Conservation (phyloP, 495 filamentous ascomycete genomes). For the Cudoniella acicularis region DNA sequence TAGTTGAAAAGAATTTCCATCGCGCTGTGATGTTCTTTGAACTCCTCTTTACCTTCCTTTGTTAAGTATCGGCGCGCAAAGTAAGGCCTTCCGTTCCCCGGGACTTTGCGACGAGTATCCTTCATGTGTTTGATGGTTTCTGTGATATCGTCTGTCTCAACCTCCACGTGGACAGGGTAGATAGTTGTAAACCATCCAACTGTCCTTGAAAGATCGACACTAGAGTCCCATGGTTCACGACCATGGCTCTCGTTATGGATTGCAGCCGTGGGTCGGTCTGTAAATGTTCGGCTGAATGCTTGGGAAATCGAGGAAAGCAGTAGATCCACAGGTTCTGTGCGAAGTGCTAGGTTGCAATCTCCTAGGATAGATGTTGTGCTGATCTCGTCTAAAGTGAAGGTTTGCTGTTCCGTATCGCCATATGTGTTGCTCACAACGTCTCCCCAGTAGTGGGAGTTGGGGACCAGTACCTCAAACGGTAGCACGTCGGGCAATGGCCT, state of each 20-base stretch:
- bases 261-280: not conserved
- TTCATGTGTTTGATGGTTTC: not conserved
- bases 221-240: not conserved
- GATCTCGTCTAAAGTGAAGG: not conserved
- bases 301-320: not conserved
- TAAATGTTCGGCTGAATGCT: not conserved
- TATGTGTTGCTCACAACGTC: not conserved
- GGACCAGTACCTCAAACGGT: not conserved
- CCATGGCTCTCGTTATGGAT: not conserved
- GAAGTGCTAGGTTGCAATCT: not conserved
- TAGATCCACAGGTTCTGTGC: not conserved
- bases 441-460: not conserved
- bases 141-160: not conserved
- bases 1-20: slow-evolving; percentile 38
- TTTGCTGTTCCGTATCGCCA: not conserved
- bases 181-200: not conserved
- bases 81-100: not conserved
- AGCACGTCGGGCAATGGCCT: not conserved
- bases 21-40: not conserved
- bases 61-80: not conserved
- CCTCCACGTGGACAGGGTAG: not conserved
- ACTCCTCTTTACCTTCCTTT: slow-evolving; percentile 1
- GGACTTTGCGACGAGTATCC: not conserved
- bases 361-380: not conserved
- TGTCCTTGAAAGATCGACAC: not conserved